These are phyloP conservation scores for Thielaviopsis euricoi DNA, from an alignment of 2,329 filamentous ascomycete species.

Conservation along the genomic window DNA sequence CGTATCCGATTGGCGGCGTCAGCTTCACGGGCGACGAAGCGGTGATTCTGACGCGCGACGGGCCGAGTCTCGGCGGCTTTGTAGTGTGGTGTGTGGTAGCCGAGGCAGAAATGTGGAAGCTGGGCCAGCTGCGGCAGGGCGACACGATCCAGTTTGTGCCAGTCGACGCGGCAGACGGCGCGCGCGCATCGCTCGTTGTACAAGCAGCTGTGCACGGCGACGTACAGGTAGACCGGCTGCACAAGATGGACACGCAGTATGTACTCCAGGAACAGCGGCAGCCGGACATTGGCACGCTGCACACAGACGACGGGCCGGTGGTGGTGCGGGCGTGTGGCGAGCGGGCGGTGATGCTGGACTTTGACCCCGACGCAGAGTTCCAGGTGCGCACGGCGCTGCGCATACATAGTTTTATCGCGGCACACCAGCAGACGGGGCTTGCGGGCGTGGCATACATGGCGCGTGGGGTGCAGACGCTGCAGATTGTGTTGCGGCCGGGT, in stretches of 20 bases:
- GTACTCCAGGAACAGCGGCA: not conserved
- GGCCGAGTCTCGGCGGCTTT: slow-evolving; percentile 26
- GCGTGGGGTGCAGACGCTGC: slow-evolving; percentile 21
- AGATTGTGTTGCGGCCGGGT: slow-evolving; percentile 17
- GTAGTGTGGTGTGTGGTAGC: slow-evolving; percentile 23
- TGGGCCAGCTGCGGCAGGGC: slow-evolving; percentile 24
- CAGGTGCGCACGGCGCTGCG: slow-evolving; percentile 19
- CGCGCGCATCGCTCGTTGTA: not conserved
- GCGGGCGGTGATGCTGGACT: slow-evolving; percentile 20
- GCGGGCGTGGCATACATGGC: slow-evolving; percentile 18
- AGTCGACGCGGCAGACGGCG: slow-evolving; percentile 16
- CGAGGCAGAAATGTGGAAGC: slow-evolving; percentile 25
- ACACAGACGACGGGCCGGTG: not conserved
- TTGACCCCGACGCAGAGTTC: slow-evolving; percentile 18
- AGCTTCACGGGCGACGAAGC: slow-evolving; percentile 27
- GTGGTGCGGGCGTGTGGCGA: slow-evolving; percentile 21
- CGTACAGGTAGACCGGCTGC: not conserved
- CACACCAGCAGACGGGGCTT: slow-evolving; percentile 17
- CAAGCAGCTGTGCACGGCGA: not conserved
- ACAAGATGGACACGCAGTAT: not conserved
- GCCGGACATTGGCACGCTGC: not conserved
- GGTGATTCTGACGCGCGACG: slow-evolving; percentile 23
- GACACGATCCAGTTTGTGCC: slow-evolving; percentile 21
- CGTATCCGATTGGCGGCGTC: slow-evolving; percentile 24
- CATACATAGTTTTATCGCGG: slow-evolving; percentile 21